A percentile compares a stretch with the other conserved stretches of the same genome.
phyloP scores from a whole-genome alignment of 306 rosid genomes.

The Pyrus communis region DNA sequence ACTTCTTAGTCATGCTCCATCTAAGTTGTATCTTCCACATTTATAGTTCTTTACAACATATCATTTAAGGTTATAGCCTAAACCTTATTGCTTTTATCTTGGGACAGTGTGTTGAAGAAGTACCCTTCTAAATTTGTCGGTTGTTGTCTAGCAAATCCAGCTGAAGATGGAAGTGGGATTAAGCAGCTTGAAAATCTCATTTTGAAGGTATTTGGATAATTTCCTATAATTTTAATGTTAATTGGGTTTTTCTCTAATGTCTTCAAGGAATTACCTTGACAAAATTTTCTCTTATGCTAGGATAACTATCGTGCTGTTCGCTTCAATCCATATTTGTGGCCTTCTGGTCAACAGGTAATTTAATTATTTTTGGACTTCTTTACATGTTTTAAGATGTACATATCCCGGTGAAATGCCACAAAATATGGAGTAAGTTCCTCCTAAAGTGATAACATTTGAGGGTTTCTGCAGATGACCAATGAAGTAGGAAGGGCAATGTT shows the following conservation, averaged over 20 bases:
- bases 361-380: background rate
- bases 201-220: constrained; percentile 42
- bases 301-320: constrained; percentile 80
- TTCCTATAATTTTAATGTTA: background rate
- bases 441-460: background rate
- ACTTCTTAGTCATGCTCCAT: background rate
- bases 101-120: constrained; percentile 66
- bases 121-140: constrained; percentile 78
- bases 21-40: too few species aligned
- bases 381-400: background rate
- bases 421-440: background rate
- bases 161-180: constrained; percentile 67
- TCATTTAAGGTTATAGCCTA: background rate
- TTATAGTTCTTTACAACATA: background rate
- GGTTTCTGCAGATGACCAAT: constrained; percentile 71
- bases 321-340: constrained; percentile 91
- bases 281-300: constrained; percentile 29
- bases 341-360: constrained; percentile 64
- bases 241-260: background rate
- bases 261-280: constrained; percentile 10
- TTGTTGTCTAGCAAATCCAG: constrained; percentile 95
- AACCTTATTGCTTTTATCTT: constrained; percentile 4
- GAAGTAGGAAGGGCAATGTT: constrained; percentile 67
- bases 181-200: constrained; percentile 64
- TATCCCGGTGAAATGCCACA: background rate